Percentiles rank a stretch among this genome's conserved stretches.
phyloP scores from a whole-genome alignment of 2,329 filamentous ascomycete species.

The Penicillium sp. region DNA sequence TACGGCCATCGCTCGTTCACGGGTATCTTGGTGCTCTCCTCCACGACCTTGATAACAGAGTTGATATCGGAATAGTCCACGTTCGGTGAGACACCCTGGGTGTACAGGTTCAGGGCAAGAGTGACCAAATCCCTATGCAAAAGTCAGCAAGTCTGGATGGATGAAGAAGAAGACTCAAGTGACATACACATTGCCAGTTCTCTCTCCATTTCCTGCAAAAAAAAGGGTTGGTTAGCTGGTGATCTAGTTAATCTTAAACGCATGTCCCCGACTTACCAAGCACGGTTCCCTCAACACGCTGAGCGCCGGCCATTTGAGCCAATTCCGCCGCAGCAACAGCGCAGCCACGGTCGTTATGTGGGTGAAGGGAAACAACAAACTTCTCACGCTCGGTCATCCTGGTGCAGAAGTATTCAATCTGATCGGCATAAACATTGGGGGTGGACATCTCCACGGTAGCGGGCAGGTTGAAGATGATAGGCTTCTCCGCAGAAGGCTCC shows the following conservation, averaged over 20 bases:
- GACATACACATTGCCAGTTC: conserved; percentile 74
- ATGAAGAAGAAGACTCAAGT: neutral
- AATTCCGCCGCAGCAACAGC: conserved; percentile 85
- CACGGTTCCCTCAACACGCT: conserved; percentile 87
- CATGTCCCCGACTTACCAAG: conserved; percentile 58
- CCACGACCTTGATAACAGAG: conserved; percentile 79
- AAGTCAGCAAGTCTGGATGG: neutral
- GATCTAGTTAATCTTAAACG: too few relatives aligned
- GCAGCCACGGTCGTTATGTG: conserved; percentile 90
- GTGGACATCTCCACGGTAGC: conserved; percentile 94
- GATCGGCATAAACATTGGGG: conserved; percentile 91
- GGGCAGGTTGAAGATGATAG: conserved; percentile 94
- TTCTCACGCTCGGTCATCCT: conserved; percentile 81
- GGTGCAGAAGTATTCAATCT: conserved; percentile 91
- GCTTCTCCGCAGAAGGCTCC: conserved; percentile 72
- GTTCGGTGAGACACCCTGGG: conserved; percentile 77
- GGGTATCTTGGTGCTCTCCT: conserved; percentile 91
- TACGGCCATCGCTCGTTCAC: conserved; percentile 87
- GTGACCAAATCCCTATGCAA: conserved; percentile 68
- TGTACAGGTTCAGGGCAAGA: conserved; percentile 88
- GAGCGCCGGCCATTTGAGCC: conserved; percentile 92
- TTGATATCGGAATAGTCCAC: conserved; percentile 91
- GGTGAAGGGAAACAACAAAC: conserved; percentile 82
- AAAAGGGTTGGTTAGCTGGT: neutral
- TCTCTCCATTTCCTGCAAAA: conserved; percentile 61